Evolutionary conservation across 345 rosid species (phyloP).

Genomic region (Eutrema yunnanense): DNA sequence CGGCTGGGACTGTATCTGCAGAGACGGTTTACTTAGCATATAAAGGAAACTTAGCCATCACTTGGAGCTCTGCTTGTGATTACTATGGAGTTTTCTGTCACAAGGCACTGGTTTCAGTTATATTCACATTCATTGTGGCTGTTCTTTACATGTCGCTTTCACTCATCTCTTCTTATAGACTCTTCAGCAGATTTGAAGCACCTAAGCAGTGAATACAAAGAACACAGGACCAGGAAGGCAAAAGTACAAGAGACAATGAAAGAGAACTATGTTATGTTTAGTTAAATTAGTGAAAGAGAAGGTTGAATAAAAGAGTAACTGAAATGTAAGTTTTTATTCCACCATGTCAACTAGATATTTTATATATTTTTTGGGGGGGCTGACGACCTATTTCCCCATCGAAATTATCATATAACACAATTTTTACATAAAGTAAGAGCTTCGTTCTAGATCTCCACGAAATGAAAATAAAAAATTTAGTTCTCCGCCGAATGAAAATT

Average conservation of each 20-base stretch:
- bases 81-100: constrained; percentile 27
- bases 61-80: constrained; percentile 33
- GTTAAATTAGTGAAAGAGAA: background rate
- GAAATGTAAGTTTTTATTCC: background rate
- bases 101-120: constrained; percentile 39
- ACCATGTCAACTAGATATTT: background rate
- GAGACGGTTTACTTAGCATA: constrained; percentile 62
- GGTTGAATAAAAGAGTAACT: background rate
- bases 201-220: constrained; percentile 1
- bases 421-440: no score
- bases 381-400: no score
- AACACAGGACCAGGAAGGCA: background rate
- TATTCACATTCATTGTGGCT: constrained; percentile 16
- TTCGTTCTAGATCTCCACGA: no score
- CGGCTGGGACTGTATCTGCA: constrained; percentile 49
- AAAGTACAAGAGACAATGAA: background rate
- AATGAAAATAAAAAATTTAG: no score
- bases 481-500: no score
- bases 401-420: no score
- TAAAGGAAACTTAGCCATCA: constrained; percentile 49
- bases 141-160: constrained; percentile 16
- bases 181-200: constrained; percentile 20
- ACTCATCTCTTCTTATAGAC: constrained; percentile 22
- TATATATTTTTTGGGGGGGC: background rate
- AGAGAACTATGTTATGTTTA: background rate